phyloP scores from a whole-genome alignment of 169 alveolate species.

The Plasmodium knowlesi region DNA sequence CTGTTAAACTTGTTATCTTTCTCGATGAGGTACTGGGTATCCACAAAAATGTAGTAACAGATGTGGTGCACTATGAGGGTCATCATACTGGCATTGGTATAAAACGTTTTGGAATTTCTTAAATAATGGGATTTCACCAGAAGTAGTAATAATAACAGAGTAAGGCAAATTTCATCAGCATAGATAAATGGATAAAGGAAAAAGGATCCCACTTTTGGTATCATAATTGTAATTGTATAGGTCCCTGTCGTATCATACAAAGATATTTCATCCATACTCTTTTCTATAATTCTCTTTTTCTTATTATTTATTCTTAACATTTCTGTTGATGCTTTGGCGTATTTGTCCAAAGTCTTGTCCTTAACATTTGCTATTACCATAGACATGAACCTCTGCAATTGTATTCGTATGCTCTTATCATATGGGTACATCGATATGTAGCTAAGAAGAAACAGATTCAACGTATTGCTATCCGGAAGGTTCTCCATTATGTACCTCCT shows the following conservation, averaged over 20 bases:
- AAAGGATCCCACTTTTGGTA: slow-evolving; percentile 64
- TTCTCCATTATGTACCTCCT: slow-evolving; percentile 20
- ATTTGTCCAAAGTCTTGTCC: slow-evolving; percentile 24
- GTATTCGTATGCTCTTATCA: slow-evolving; percentile 55
- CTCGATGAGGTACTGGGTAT: slow-evolving; percentile 53
- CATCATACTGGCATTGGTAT: slow-evolving; percentile 71
- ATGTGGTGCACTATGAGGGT: slow-evolving; percentile 71
- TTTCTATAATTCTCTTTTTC: slow-evolving; percentile 69
- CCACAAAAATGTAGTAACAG: slow-evolving; percentile 72
- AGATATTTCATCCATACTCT: slow-evolving; percentile 39
- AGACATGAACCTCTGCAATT: slow-evolving; percentile 53
- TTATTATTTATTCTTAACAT: slow-evolving; percentile 73
- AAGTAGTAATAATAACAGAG: slow-evolving; percentile 34
- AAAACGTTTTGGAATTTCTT: slow-evolving; percentile 51
- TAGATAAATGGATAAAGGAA: slow-evolving; percentile 62
- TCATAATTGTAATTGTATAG: slow-evolving; percentile 31
- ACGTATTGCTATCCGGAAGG: neutral
- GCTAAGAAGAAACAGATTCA: slow-evolving; percentile 70
- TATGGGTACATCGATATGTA: slow-evolving; percentile 76
- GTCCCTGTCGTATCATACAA: slow-evolving; percentile 62
- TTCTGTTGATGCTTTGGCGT: slow-evolving; percentile 41
- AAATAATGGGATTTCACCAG: slow-evolving; percentile 35
- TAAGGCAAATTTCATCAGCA: slow-evolving; percentile 69
- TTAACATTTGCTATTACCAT: slow-evolving; percentile 2
- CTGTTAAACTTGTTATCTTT: slow-evolving; percentile 54